Percentiles rank a stretch among this genome's conserved stretches.
Conservation (phyloP, 2,329 filamentous ascomycete genomes). For the Cordyceps cicadae region DNA sequence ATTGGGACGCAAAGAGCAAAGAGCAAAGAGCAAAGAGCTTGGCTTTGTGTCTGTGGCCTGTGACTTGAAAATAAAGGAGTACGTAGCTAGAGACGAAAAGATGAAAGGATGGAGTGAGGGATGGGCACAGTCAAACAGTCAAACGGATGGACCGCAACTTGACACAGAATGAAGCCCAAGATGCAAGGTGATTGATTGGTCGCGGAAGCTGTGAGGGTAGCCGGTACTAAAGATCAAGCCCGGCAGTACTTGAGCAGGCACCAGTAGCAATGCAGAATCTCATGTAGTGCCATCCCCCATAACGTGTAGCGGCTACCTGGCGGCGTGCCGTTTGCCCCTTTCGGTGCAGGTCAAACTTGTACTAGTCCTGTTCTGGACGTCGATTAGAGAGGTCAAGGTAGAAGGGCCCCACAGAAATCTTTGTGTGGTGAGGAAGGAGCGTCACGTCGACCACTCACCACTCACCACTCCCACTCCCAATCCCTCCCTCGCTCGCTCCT, state of each 20-base stretch:
- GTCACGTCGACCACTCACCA: conserved; percentile 1
- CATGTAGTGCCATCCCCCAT: background rate
- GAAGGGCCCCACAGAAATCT: background rate
- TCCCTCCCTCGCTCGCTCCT: background rate
- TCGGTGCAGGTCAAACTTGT: background rate
- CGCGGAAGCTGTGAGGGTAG: background rate
- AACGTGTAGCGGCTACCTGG: background rate
- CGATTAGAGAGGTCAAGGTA: no score
- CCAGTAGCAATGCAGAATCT: accelerated
- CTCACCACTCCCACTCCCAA: no score
- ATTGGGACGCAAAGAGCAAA: no score
- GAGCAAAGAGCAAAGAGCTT: no score
- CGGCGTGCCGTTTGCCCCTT: background rate
- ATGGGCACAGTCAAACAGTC: no score
- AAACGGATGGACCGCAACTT: no score
- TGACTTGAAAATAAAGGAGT: background rate
- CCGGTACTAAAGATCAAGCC: background rate
- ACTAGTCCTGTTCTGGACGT: background rate
- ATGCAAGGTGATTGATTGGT: conserved; percentile 1
- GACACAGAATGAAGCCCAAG: background rate
- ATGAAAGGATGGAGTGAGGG: no score
- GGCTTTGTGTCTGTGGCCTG: background rate
- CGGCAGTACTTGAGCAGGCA: background rate
- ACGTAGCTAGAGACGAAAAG: no score
- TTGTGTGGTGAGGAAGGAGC: conserved; percentile 2